Base-by-base conservation (phyloP, 495 filamentous ascomycete species). In the Xylaria scruposa region DNA sequence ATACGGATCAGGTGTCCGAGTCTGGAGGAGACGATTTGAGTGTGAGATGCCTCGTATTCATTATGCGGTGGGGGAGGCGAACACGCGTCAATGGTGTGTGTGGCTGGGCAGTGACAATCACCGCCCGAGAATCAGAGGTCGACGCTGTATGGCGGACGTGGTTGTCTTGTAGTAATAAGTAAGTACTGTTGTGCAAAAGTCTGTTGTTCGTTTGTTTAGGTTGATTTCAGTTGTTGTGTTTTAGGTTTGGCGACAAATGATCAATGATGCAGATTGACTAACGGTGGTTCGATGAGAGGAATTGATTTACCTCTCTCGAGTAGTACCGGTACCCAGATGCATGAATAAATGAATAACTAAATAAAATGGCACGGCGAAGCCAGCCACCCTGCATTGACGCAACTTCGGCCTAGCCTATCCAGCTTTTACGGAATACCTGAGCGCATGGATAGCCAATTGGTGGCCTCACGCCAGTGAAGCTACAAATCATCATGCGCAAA, bases 61-160 rank as follows among this genome's bases (percentile, higher is more conserved):
- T 77, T 63, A 65, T 72, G 21, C 62, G 66, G 67, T 12, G 65
- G 67, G 63, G 69, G 65, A 73, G 40, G 72, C 56, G 31, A 73
- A 62, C 73, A 76, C 76, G 74, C 75, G 76, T 77, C 73, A 77
- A 31, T 31, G 71, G 66, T 70, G 72, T 75, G 75, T 70, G 72
- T 75, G 75, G 74, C 73, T 77, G 75, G 68, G 75, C 70, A 71
- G 60, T 21, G 38, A 61, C 40, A 62, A 56, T 66, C 61, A 66
- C 61, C 61, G 70, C 61, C 70, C 70, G 29, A 66, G 44, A 49
- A 53, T 17, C 26, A 58, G 49, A 49, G 63, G 17, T 38, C 63
- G 46, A 40, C 26, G 46, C 19, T 51, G 63, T 51, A 54, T 38
- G 46, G 63, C 38, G 63, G 63, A 38, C 31, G 63, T 53, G 63